Evolutionary conservation across 139 green algal genomes (phyloP), one percentile per base, ranked within the genome.

Genomic region (Pedinophyceae sp.): DNA sequence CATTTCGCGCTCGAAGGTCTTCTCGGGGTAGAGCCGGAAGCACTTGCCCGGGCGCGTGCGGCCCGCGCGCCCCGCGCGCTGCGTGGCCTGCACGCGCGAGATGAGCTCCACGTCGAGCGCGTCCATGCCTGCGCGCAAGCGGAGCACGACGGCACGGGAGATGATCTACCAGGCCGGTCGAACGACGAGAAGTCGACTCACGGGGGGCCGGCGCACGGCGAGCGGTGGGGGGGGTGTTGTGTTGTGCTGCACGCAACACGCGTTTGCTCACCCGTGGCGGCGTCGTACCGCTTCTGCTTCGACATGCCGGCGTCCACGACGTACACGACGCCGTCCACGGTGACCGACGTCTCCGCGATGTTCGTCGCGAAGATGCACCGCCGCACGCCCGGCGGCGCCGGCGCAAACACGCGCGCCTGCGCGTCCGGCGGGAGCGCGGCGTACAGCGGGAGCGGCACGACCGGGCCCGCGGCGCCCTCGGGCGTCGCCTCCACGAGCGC

Each of bases 311-410:
- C 61, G 70, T 95, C 85, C 27, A 94, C 63, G 26, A 94, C 85
- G 50, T 93, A 94, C 57, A 87, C 78, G 24, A 94, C 78, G 27
- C 81, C 83, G 50, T 83, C 73, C 26, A 85, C 70, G 48, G 89
- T 97, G 30, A 97, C 71, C 43, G 76, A 89, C 18, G 89, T 97
- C 64, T 97, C 89, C 15, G 89, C 89, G 28, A 97, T 80, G 69
- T 97, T 97, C 52, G 89, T 97, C 18, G 89, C 81, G 45, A 96
- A 69, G 26, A 97, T 85, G 60, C 80, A 78, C 19, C 87, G 71
- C 16, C 89, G 66, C 52, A 80, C 71, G 2, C 78, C 82, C 25
- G 58, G 20, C 2, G 82, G 78, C 0, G 73, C 57, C 0, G 72
- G 69, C 4, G 63, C 58, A 73, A 97, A 97, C 46, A 95, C 84